Base-by-base conservation (phyloP, 306 rosid species). In the Glycine soja region DNA sequence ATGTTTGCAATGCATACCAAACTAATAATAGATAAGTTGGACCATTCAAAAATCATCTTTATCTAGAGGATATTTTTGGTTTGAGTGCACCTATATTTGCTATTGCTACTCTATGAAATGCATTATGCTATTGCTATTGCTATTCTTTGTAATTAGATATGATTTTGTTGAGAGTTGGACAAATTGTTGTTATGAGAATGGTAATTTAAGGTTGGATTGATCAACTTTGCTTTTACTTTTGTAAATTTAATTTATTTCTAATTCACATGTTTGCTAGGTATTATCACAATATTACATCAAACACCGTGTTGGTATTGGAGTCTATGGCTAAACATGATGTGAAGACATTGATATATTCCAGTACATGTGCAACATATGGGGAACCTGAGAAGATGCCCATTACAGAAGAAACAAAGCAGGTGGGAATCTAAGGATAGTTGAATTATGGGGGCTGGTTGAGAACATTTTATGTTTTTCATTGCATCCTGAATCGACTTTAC, bases 281-380 rank as follows among this genome's bases (percentile, higher is more conserved):
- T 88, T 95, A 95, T 88, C 98, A 92, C 88, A 95, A 95, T 80
- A 95, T 95, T 76, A 95, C 98, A 11, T 89, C 98, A 71, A 95
- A 95, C 79, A 95, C 97, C 15, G 85, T 95, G 93, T 83, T 83
- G 70, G 90, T 95, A 24, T 77, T 95, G 77, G 98, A 95, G 87
- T 56, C 92, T 71, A 95, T 95, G 94, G 94, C 90, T 40, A 87
- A 88, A 45, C 87, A 95, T 80, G 91, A 88, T 83, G 98, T 95
- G 76, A 95, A 89, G 87, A 95, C 93, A 68, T 83, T 95, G 80
- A 95, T 95, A 78, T 95, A 95, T 85, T 95, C 98, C 62, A 95
- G 98, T 75, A 95, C 98, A 11, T 95, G 98, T 83, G 98, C 98
- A 75, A 95, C 98, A 34, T 95, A 95, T 15, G 98, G 98, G 63